Percentiles rank a stretch among this genome's conserved stretches.
These are phyloP conservation scores for Phytophthora ohioensis DNA, from an alignment of 352 stramenopile species.

Conservation along the genomic window DNA sequence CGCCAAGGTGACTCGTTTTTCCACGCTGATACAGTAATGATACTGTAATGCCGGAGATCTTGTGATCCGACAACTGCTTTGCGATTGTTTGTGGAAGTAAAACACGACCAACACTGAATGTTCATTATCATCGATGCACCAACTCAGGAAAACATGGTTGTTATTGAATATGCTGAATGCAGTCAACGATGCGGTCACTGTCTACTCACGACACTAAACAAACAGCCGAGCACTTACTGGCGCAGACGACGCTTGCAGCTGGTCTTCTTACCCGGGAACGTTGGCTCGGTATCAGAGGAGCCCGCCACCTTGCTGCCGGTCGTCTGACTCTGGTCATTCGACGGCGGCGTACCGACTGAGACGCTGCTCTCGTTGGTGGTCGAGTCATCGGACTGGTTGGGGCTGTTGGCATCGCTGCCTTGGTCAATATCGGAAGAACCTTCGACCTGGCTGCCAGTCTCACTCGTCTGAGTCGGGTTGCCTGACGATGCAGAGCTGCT, in stretches of 20 bases:
- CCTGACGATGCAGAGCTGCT: constrained; percentile 2
- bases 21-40: too few relatives aligned
- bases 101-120: too few relatives aligned
- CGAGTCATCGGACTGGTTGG: constrained; percentile 19
- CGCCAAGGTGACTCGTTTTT: too few relatives aligned
- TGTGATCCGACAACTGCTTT: too few relatives aligned
- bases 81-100: too few relatives aligned
- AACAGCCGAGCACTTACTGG: constrained; percentile 5
- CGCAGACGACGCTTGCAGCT: constrained; percentile 37
- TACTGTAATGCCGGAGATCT: too few relatives aligned
- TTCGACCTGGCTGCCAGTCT: constrained; percentile 17
- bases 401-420: constrained; percentile 18
- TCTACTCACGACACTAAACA: too few relatives aligned
- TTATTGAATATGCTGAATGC: too few relatives aligned
- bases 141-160: too few relatives aligned
- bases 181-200: too few relatives aligned
- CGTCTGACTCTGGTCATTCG: constrained; percentile 12
- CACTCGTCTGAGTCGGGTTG: constrained; percentile 1
- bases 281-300: constrained; percentile 20
- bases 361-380: constrained; percentile 15
- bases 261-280: constrained; percentile 8
- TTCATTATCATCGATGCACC: too few relatives aligned
- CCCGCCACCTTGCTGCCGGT: constrained; percentile 24
- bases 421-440: constrained; percentile 18
- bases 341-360: not conserved